Conservation (phyloP, 1,284 basidiomycete species). For the Irpex lacteus region DNA sequence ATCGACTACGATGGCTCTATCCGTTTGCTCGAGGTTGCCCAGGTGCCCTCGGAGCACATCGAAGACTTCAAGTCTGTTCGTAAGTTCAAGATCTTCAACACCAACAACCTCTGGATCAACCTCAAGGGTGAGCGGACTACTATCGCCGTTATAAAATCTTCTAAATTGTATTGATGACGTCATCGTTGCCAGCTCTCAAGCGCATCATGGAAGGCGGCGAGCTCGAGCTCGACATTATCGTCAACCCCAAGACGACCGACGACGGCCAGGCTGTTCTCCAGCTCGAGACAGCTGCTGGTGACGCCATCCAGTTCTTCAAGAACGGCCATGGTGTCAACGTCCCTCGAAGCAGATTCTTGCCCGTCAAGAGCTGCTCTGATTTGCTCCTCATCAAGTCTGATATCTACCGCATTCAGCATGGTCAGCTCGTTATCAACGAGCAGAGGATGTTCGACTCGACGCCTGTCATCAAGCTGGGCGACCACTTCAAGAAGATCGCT, state of each 20-base stretch:
- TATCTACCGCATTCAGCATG: conserved; percentile 94
- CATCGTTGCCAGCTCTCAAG: conserved; percentile 58
- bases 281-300: conserved; percentile 95
- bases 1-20: conserved; percentile 96
- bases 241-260: conserved; percentile 91
- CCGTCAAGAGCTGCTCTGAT: conserved; percentile 91
- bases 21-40: conserved; percentile 96
- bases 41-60: conserved; percentile 96
- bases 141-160: conserved; percentile 2
- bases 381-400: conserved; percentile 96
- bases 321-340: conserved; percentile 98
- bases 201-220: conserved; percentile 90
- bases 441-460: conserved; percentile 91
- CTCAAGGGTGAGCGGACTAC: conserved; percentile 57
- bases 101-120: conserved; percentile 98
- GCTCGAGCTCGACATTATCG: conserved; percentile 91
- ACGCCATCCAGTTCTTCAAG: conserved; percentile 97
- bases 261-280: conserved; percentile 89
- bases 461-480: conserved; percentile 97
- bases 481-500: conserved; percentile 91
- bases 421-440: conserved; percentile 90
- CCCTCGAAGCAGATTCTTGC: conserved; percentile 95
- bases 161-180: neutral
- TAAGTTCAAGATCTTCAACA: conserved; percentile 97
- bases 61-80: conserved; percentile 97